These are phyloP conservation scores for Exophiala sideris DNA, from an alignment of 2,329 filamentous ascomycete species.

Conservation along the genomic window DNA sequence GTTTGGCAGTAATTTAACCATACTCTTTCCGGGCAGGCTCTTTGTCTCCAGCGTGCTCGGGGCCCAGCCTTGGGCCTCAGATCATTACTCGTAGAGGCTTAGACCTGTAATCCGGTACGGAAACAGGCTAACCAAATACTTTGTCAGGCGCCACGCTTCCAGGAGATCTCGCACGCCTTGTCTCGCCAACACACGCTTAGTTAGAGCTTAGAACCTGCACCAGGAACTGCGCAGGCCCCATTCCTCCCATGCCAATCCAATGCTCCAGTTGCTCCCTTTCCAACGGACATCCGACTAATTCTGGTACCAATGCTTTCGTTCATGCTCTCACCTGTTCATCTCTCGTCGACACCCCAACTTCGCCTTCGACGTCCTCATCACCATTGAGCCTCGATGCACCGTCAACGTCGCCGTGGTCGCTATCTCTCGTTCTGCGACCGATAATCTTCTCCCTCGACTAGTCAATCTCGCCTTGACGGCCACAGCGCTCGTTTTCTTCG, in stretches of 20 bases:
- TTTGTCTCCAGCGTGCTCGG: background rate
- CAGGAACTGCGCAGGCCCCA: background rate
- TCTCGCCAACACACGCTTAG: constrained; percentile 9
- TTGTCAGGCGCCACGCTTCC: too few relatives aligned
- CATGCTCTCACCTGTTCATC: background rate
- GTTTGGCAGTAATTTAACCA: constrained; percentile 9
- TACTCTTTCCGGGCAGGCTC: constrained; percentile 1
- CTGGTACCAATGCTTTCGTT: constrained; percentile 12
- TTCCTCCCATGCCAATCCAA: background rate
- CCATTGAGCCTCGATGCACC: constrained; percentile 28
- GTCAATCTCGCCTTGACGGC: constrained; percentile 15
- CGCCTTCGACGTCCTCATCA: constrained; percentile 12
- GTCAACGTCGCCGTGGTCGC: constrained; percentile 32
- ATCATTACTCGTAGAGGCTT: constrained; percentile 1
- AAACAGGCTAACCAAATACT: too few relatives aligned
- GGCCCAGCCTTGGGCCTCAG: background rate
- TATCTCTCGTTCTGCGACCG: constrained; percentile 28
- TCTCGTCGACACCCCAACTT: constrained; percentile 1
- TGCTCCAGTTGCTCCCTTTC: background rate
- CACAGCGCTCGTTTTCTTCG: constrained; percentile 9
- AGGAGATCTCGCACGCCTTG: constrained; percentile 1
- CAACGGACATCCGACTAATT: background rate
- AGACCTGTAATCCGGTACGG: too few relatives aligned
- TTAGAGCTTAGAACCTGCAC: constrained; percentile 10
- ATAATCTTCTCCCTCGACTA: constrained; percentile 27